Evolutionary conservation across 352 stramenopile species (phyloP), one percentile per base, ranked within the genome.

Genomic region (Phytopythium aichiense): DNA sequence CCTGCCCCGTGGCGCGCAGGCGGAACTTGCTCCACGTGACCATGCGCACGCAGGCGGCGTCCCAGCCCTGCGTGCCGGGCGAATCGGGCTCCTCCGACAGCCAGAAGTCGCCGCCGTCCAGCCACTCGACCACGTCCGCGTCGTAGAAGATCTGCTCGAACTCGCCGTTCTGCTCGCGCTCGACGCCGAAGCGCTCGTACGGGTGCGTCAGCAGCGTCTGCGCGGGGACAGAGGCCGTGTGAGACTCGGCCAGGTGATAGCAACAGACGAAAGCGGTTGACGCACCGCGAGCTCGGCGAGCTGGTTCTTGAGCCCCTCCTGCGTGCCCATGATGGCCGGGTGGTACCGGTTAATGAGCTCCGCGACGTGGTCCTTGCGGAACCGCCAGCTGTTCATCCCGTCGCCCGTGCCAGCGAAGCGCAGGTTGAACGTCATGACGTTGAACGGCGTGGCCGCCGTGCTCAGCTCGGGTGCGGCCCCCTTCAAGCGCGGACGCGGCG

Each of bases 71-170:
- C 13, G 77, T 88, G n/a, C 72, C 65, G 4, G 73, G 66, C 16
- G 60, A 74, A 57, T 92, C 80, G 7, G 82, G 80, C 15, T 75
- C 66, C 66, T 92, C 80, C 11, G 81, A 90, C n/a, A 92, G 77
- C 82, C 82, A 92, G 61, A 90, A 92, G 64, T 92, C 73, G 37
- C 81, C 82, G 20, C 62, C 68, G 48, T 88, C 76, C n/a, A 89
- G 69, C 46, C 68, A 67, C 56, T 84, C 72, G 15, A 92, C 57
- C 28, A 89, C 66, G 9, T 60, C 64, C 23, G 73, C 60, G 56
- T 92, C 82, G 61, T 90, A 92, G 64, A 92, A 92, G 66, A 92
- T 89, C 72, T 92, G 80, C 65, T 92, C 82, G 50, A 87, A 89
- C 71, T 92, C 82, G 57, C 82, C 80, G 62, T 90, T 87, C 50